Percentiles rank a stretch among this genome's conserved stretches.
phyloP scores from a whole-genome alignment of 345 rosid species.

The Pistacia vera region DNA sequence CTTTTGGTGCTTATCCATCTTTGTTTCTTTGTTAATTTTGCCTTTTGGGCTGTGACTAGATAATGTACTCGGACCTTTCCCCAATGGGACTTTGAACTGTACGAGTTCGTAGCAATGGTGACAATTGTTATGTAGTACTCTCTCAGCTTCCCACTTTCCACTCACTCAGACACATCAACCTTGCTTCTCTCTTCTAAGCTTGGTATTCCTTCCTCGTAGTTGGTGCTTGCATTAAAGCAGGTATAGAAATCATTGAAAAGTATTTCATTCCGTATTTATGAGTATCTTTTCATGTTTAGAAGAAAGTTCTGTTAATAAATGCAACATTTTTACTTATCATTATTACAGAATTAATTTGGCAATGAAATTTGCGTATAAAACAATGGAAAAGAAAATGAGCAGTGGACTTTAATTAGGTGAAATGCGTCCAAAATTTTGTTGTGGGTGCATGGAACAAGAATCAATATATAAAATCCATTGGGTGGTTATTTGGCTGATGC shows the following conservation, averaged over 20 bases:
- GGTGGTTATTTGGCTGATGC: background rate
- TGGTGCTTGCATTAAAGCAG: constrained; percentile 84
- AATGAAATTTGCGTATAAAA: no score
- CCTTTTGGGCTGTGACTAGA: constrained; percentile 43
- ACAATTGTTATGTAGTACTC: constrained; percentile 79
- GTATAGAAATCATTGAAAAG: constrained; percentile 35
- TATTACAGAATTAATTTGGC: no score
- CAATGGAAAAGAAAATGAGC: no score
- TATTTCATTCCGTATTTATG: no score
- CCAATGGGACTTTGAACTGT: constrained; percentile 83
- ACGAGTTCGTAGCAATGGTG: constrained; percentile 92
- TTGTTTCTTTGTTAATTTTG: constrained; percentile 6
- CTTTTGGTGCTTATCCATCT: background rate
- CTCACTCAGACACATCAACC: constrained; percentile 91
- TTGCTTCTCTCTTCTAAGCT: constrained; percentile 83
- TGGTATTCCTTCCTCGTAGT: constrained; percentile 91
- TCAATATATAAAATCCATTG: background rate
- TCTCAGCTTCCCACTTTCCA: constrained; percentile 95
- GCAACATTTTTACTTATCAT: no score
- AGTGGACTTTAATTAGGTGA: no score
- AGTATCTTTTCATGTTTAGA: no score
- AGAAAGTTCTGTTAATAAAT: no score
- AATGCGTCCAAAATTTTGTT: background rate
- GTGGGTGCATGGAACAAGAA: background rate
- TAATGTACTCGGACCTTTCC: constrained; percentile 71